Evolutionary conservation across 768 basidiomycete genomes (phyloP).

Genomic region (Russula compacta): DNA sequence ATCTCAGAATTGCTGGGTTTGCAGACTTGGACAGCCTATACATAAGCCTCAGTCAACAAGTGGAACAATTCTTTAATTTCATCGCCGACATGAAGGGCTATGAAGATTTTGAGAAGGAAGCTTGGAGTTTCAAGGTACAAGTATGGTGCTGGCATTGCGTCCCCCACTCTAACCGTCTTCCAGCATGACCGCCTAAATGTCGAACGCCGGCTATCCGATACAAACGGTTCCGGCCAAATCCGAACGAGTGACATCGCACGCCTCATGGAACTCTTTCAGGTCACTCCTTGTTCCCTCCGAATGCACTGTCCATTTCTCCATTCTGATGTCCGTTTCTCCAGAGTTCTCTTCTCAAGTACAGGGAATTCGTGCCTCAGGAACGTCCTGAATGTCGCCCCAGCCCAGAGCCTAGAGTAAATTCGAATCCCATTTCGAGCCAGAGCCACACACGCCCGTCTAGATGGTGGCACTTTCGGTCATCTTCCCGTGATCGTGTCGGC

Average conservation of each 20-base stretch:
- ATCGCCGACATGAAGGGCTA: constrained; percentile 54
- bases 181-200: constrained; percentile 73
- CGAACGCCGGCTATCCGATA: constrained; percentile 49
- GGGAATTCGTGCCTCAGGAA: constrained; percentile 23
- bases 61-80: constrained; percentile 71
- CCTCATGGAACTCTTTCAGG: constrained; percentile 81
- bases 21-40: constrained; percentile 75
- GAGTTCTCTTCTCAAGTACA: constrained; percentile 26
- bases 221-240: constrained; percentile 37
- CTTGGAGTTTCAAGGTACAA: constrained; percentile 67
- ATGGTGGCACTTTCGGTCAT: constrained; percentile 16
- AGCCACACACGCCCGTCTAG: constrained; percentile 3
- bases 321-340: constrained; percentile 12
- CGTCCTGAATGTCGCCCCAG: neutral
- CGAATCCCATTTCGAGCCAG: constrained; percentile 7
- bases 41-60: constrained; percentile 65
- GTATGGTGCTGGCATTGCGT: neutral
- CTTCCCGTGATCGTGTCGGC: constrained; percentile 3
- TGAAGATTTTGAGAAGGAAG: constrained; percentile 64
- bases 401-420: neutral
- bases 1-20: constrained; percentile 76
- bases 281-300: constrained; percentile 19
- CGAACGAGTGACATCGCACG: constrained; percentile 74
- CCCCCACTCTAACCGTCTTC: constrained; percentile 5
- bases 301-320: neutral